Conservation (phyloP, 176 grass and related monocot species). For the Tillandsia fasciculata region DNA sequence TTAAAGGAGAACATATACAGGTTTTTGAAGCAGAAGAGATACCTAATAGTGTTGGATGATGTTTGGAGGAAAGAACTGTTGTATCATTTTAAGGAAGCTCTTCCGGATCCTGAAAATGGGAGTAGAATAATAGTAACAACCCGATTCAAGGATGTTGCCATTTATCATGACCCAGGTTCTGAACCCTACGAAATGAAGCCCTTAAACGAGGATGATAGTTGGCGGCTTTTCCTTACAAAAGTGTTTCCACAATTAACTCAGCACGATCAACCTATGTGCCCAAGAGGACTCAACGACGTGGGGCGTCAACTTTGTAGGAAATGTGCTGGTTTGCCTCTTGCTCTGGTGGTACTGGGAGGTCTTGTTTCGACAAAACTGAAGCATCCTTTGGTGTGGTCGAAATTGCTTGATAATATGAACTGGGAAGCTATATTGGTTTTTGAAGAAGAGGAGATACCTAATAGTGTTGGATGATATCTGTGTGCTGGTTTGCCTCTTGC, state of each 20-base stretch:
- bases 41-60: conserved; percentile 1
- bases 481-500: no score
- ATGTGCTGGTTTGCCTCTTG: conserved; percentile 2
- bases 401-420: no score
- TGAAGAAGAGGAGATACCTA: no score
- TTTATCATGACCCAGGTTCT: background rate
- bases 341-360: background rate
- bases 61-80: background rate
- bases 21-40: background rate
- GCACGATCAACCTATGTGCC: background rate
- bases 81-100: background rate
- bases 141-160: background rate
- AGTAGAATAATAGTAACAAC: conserved; percentile 3
- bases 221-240: background rate
- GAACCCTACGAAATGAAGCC: background rate
- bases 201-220: background rate
- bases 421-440: no score
- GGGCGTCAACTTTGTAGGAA: background rate
- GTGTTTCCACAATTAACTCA: background rate
- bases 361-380: background rate
- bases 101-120: background rate
- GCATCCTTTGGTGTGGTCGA: no score
- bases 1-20: background rate
- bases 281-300: background rate
- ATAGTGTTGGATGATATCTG: no score